Conservation (phyloP, 352 stramenopile species). For the Phytophthora melonis region DNA sequence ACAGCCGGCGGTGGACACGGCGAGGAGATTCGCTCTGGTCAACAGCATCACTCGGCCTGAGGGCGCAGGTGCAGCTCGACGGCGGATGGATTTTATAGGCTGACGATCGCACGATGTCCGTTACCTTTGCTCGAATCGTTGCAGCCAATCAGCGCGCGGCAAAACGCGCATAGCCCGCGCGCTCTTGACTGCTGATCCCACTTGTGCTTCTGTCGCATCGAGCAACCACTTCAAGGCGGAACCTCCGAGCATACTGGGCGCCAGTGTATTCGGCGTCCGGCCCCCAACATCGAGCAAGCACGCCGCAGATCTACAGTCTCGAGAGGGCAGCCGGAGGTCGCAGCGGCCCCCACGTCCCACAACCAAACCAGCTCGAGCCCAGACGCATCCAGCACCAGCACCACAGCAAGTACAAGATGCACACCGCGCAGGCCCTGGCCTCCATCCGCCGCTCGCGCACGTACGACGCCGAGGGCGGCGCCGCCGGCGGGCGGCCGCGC, state of each 20-base stretch:
- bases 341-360: constrained; percentile 16
- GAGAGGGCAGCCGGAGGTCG: constrained; percentile 8
- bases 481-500: constrained; percentile 9
- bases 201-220: constrained; percentile 28
- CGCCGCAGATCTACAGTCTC: constrained; percentile 18
- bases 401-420: constrained; percentile 42
- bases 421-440: constrained; percentile 71
- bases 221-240: constrained; percentile 27
- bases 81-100: constrained; percentile 25
- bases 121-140: constrained; percentile 29
- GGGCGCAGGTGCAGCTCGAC: neutral
- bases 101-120: constrained; percentile 22
- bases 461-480: constrained; percentile 37
- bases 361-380: constrained; percentile 29
- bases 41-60: neutral
- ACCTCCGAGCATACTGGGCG: constrained; percentile 27
- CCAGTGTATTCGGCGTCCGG: constrained; percentile 14
- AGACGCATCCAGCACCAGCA: neutral
- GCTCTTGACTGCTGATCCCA: constrained; percentile 25
- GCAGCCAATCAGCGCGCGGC: constrained; percentile 12
- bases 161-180: constrained; percentile 7
- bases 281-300: constrained; percentile 12
- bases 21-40: constrained; percentile 8
- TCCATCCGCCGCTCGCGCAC: constrained; percentile 65
- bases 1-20: constrained; percentile 20